phyloP scores from a whole-genome alignment of 1,284 basidiomycete genomes.

The Irpex lacteus region DNA sequence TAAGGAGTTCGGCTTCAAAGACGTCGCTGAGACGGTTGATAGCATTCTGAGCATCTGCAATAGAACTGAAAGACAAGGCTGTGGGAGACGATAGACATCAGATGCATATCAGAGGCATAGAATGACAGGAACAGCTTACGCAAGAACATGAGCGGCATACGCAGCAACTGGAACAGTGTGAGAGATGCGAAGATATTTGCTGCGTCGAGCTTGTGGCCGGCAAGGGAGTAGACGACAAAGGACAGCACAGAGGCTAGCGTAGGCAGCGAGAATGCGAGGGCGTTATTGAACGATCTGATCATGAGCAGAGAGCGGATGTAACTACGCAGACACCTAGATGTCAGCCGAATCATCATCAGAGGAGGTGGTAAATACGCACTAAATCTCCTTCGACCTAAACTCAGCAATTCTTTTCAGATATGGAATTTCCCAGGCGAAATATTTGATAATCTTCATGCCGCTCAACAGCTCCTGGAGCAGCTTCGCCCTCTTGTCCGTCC shows the following conservation, averaged over 20 bases:
- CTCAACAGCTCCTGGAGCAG: constrained; percentile 81
- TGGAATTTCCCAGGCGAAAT: constrained; percentile 79
- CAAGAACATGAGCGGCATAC: constrained; percentile 75
- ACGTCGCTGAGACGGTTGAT: constrained; percentile 65
- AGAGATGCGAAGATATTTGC: constrained; percentile 81
- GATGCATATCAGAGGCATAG: neutral
- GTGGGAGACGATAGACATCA: constrained; percentile 18
- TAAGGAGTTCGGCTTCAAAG: constrained; percentile 76
- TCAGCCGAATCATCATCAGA: neutral
- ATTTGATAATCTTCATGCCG: constrained; percentile 89
- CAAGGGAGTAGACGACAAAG: constrained; percentile 79
- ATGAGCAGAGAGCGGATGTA: constrained; percentile 78
- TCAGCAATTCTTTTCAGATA: constrained; percentile 72
- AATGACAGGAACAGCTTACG: constrained; percentile 37
- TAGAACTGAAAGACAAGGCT: constrained; percentile 76
- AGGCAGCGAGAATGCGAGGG: constrained; percentile 70
- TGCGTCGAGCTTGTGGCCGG: constrained; percentile 66
- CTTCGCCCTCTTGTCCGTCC: constrained; percentile 89
- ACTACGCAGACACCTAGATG: constrained; percentile 25
- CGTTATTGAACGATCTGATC: constrained; percentile 68
- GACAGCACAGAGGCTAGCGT: constrained; percentile 82
- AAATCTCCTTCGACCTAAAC: constrained; percentile 75
- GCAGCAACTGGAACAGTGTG: constrained; percentile 76
- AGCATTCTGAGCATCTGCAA: constrained; percentile 79
- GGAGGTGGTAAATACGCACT: constrained; percentile 32